These are phyloP conservation scores for Trypanosoma vivax DNA, from an alignment of 208 protist genomes.

Conservation along the genomic window DNA sequence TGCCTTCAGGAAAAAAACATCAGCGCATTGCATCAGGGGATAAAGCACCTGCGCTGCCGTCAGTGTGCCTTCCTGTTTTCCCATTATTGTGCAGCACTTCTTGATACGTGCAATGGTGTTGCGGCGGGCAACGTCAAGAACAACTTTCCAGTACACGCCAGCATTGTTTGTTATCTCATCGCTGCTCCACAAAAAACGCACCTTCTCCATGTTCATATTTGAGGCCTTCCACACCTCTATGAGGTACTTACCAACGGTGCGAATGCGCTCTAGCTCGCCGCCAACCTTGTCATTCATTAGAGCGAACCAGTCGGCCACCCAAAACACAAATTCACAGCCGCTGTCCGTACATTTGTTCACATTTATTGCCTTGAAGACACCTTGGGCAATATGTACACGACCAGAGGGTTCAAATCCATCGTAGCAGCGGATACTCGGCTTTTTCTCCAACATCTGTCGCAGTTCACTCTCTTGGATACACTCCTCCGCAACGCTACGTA, in stretches of 20 bases:
- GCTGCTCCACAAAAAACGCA: slow-evolving; percentile 96
- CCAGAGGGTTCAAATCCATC: slow-evolving; percentile 99
- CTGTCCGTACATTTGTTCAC: slow-evolving; percentile 97
- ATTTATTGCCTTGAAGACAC: slow-evolving; percentile 98
- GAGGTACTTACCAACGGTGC: slow-evolving; percentile 95
- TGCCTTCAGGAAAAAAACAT: slow-evolving; percentile 98
- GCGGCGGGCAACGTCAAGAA: slow-evolving; percentile 96
- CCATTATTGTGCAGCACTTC: slow-evolving; percentile 99
- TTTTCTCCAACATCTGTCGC: slow-evolving; percentile 86
- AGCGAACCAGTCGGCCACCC: slow-evolving; percentile 99
- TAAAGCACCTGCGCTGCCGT: slow-evolving; percentile 98
- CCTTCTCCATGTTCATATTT: slow-evolving; percentile 97
- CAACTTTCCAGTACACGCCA: slow-evolving; percentile 93
- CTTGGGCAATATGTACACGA: slow-evolving; percentile 99
- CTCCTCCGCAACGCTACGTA: slow-evolving; percentile 94
- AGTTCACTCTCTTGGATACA: slow-evolving; percentile 94
- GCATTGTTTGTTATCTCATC: slow-evolving; percentile 96
- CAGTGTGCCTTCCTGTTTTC: slow-evolving; percentile 94
- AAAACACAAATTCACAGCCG: slow-evolving; percentile 98
- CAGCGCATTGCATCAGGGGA: slow-evolving; percentile 98
- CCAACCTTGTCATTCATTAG: slow-evolving; percentile 99
- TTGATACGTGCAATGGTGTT: slow-evolving; percentile 95
- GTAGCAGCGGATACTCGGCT: slow-evolving; percentile 92
- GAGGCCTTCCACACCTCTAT: slow-evolving; percentile 98
- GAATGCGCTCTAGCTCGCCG: slow-evolving; percentile 97